Evolutionary conservation across 805 yeast species (phyloP).

Genomic region (Saccharomycopsis selenospora): DNA sequence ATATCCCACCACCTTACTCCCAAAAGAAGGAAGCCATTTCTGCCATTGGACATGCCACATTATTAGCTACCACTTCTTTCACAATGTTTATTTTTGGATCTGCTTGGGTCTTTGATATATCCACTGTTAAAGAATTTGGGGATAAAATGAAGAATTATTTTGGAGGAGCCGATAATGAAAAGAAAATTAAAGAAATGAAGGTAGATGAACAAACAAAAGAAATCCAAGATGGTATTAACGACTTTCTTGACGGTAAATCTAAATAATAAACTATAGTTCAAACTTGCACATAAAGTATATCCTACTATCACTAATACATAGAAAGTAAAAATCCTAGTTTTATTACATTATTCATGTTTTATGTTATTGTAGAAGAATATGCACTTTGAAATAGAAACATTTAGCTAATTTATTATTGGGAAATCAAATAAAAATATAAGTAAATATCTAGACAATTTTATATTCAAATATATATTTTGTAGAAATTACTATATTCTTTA

Average conservation of each 20-base stretch:
- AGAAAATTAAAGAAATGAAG: slow-evolving; percentile 36
- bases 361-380: no score
- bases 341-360: no score
- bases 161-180: slow-evolving; percentile 62
- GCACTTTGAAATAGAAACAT: no score
- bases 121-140: slow-evolving; percentile 63
- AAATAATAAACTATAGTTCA: not conserved
- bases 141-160: slow-evolving; percentile 52
- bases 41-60: slow-evolving; percentile 77
- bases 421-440: no score
- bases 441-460: no score
- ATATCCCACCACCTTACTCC: slow-evolving; percentile 75
- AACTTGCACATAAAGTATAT: not conserved
- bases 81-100: slow-evolving; percentile 68
- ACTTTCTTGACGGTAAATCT: slow-evolving; percentile 36
- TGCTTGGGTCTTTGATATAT: slow-evolving; percentile 75
- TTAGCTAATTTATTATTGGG: no score
- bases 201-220: slow-evolving; percentile 54
- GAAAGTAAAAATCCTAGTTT: no score
- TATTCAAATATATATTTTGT: no score
- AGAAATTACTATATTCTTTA: no score
- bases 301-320: no score
- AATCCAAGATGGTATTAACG: slow-evolving; percentile 49
- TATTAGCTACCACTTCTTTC: slow-evolving; percentile 63
- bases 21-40: slow-evolving; percentile 77